A percentile compares a stretch with the other conserved stretches of the same genome.
phyloP scores from a whole-genome alignment of 2,329 filamentous ascomycete species.

The Fusarium mundagurra region DNA sequence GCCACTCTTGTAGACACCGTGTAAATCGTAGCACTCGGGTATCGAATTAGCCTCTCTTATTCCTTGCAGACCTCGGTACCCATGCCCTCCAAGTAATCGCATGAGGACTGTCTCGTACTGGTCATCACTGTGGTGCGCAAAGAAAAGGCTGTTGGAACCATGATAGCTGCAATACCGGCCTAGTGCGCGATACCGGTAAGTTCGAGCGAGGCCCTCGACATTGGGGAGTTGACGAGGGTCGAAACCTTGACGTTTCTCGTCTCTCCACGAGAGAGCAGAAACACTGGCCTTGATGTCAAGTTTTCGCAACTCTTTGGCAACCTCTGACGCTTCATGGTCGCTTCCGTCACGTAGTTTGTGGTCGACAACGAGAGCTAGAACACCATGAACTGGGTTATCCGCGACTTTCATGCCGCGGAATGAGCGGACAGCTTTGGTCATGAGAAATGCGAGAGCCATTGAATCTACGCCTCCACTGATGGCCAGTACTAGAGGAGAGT shows the following conservation, averaged over 20 bases:
- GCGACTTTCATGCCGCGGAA: conserved; percentile 52
- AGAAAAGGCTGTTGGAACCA: conserved; percentile 69
- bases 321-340: conserved; percentile 59
- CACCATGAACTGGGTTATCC: conserved; percentile 55
- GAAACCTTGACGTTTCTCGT: conserved; percentile 42
- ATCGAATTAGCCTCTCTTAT: conserved; percentile 74
- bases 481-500: conserved; percentile 68
- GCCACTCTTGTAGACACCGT: conserved; percentile 76
- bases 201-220: conserved; percentile 81
- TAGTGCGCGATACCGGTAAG: conserved; percentile 76
- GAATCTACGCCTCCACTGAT: conserved; percentile 95
- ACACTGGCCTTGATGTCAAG: conserved; percentile 49
- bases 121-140: conserved; percentile 91
- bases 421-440: conserved; percentile 57
- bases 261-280: conserved; percentile 58
- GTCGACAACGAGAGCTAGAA: conserved; percentile 64
- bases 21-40: conserved; percentile 83
- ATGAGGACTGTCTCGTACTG: conserved; percentile 90
- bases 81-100: conserved; percentile 75
- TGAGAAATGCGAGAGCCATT: conserved; percentile 90
- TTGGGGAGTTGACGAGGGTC: conserved; percentile 60
- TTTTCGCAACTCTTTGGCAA: conserved; percentile 52
- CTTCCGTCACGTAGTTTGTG: conserved; percentile 66
- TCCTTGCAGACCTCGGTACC: conserved; percentile 75
- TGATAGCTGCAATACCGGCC: conserved; percentile 66